Evolutionary conservation across 2,329 filamentous ascomycete species (phyloP), one percentile per base, ranked within the genome.

Genomic region (Talaromyces albobiverticillius): DNA sequence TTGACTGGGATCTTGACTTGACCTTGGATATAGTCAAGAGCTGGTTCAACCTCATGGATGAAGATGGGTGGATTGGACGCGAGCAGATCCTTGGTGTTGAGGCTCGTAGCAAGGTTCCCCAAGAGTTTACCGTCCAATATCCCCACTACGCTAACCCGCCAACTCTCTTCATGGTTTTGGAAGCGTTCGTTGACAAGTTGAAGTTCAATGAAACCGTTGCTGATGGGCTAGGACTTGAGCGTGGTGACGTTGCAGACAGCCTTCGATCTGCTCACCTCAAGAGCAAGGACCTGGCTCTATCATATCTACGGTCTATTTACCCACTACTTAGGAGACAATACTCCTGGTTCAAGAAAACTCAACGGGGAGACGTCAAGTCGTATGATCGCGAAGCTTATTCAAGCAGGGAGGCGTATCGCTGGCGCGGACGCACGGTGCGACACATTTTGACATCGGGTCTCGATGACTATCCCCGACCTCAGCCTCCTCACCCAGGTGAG

Each of bases 101-200:
- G 75, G 94, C 94, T 45, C 86, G 93, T 59, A 96, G 88, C 80
- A 97, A 96, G 73, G 94, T 99, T 2, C 94, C 94, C 0, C 71
- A 80, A 4, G 92, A 97, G 71, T 99, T 99, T 70, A 92, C 95
- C 64, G 83, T 91, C 13, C 94, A 97, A 67, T 97, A 97, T 67
- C 93, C 94, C 22, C 92, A 97, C 71, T 96, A 96, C 65, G 94
- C 94, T 49, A 99, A 99, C 71, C 94, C 94, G 0, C 94, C 94
- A 0, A 97, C 94, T 0, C 80, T 97, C 1, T 96, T 96, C 74
- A 85, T 97, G 67, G 86, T 94, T 57, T 79, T 99, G 14, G 90
- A 95, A 60, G 82, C 81, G 9, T 91, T 96, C 66, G 83, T 95
- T 65, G 86, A 90, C 67, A 92, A 89, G 68, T 80, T 95, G 32